A percentile compares a stretch with the other conserved stretches of the same genome.
phyloP scores from a whole-genome alignment of 306 rosid genomes.

The Fragaria nilgerrensis region DNA sequence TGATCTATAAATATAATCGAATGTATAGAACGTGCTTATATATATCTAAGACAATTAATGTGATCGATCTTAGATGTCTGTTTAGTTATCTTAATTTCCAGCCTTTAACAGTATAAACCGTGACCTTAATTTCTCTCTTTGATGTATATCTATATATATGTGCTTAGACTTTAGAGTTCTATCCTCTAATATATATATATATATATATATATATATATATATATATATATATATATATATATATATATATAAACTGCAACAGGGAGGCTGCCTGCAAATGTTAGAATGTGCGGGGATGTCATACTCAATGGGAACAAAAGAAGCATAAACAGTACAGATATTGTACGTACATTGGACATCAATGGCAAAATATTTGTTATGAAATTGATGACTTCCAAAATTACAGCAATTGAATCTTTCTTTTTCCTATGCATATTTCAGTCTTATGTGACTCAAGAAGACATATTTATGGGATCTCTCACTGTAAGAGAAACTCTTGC shows the following conservation, averaged over 20 bases:
- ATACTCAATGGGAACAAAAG: conserved; percentile 10
- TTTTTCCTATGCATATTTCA: conserved; percentile 10
- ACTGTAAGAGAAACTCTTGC: conserved; percentile 25
- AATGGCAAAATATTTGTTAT: neutral
- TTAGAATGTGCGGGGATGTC: conserved; percentile 22
- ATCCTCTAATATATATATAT: neutral
- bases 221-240: neutral
- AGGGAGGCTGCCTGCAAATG: conserved; percentile 23
- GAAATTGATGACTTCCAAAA: neutral
- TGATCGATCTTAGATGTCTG: no score
- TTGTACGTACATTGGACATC: conserved; percentile 8
- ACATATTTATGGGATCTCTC: conserved; percentile 27
- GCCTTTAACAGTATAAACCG: no score
- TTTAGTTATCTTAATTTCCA: no score
- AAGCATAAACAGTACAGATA: conserved; percentile 8
- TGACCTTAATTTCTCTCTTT: no score
- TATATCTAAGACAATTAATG: no score
- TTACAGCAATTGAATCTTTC: neutral
- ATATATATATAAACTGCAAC: neutral
- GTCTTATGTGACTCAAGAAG: conserved; percentile 31
- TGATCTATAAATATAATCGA: no score
- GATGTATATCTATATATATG: neutral
- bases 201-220: no score
- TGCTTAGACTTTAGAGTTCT: neutral
- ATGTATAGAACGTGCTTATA: no score